A percentile compares a stretch with the other conserved stretches of the same genome.
These are phyloP conservation scores for Colletotrichum chrysophilum DNA, from an alignment of 2,329 filamentous ascomycete genomes.

Conservation along the genomic window DNA sequence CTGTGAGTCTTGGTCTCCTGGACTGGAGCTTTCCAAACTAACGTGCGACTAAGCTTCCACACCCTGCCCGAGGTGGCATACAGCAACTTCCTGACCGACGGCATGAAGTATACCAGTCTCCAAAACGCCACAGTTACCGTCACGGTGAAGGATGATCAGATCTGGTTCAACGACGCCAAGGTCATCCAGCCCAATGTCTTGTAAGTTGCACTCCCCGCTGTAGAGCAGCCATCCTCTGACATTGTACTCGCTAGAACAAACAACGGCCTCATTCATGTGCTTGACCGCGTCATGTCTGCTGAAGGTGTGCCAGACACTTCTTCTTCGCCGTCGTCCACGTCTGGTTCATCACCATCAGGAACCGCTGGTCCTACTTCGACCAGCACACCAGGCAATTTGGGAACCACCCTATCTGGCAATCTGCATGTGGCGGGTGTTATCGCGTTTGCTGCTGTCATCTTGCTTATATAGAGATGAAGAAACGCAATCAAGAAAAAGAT, in stretches of 20 bases:
- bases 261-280: constrained; percentile 28
- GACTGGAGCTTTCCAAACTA: neutral
- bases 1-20: constrained; percentile 11
- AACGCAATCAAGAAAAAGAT: neutral
- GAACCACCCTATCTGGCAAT: neutral
- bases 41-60: constrained; percentile 16
- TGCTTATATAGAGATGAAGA: neutral
- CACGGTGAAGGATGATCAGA: constrained; percentile 22
- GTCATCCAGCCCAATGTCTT: constrained; percentile 28
- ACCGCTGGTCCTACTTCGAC: neutral
- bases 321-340: neutral
- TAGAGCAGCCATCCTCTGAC: neutral
- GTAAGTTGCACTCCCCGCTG: neutral
- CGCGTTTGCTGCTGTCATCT: neutral
- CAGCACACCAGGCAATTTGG: neutral
- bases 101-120: constrained; percentile 21
- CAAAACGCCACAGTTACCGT: constrained; percentile 21
- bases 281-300: constrained; percentile 26
- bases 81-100: constrained; percentile 23
- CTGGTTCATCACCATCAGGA: neutral
- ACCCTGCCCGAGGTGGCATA: constrained; percentile 24
- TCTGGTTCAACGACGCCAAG: constrained; percentile 29
- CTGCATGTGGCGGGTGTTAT: neutral
- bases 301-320: neutral
- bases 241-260: constrained; percentile 20